These are phyloP conservation scores for Cladosporium cucumerinum DNA, from an alignment of 2,329 filamentous ascomycete species.

Conservation along the genomic window DNA sequence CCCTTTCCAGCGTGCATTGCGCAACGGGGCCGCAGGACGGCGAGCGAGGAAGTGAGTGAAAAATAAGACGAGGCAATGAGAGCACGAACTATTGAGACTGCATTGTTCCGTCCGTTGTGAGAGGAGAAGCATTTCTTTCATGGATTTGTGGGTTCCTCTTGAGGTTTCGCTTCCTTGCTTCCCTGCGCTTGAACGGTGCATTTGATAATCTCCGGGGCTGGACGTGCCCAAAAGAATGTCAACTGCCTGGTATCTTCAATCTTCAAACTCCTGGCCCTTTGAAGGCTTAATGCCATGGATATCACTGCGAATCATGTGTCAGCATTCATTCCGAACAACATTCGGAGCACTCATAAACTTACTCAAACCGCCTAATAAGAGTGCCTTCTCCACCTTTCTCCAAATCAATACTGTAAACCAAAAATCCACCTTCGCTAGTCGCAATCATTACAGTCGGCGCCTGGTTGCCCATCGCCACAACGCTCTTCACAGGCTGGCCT, in stretches of 20 bases:
- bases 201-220: background rate
- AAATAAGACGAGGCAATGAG: background rate
- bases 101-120: background rate
- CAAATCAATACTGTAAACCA: conserved; percentile 92
- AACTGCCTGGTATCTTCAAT: conserved; percentile 19
- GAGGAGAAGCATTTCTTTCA: background rate
- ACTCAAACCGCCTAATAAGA: conserved; percentile 90
- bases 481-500: conserved; percentile 66
- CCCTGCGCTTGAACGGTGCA: conserved; percentile 27
- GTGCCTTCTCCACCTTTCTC: conserved; percentile 91
- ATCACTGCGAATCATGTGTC: conserved; percentile 23
- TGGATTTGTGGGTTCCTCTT: background rate
- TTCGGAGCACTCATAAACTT: conserved; percentile 43
- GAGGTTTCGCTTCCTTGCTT: background rate
- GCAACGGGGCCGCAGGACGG: conserved; percentile 1
- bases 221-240: background rate
- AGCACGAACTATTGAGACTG: background rate
- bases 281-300: conserved; percentile 32
- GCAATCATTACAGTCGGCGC: conserved; percentile 97
- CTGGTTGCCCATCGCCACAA: conserved; percentile 96
- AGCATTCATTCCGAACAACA: background rate
- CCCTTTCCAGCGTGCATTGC: background rate
- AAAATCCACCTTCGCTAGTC: conserved; percentile 91
- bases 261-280: conserved; percentile 29
- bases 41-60: background rate